Base-by-base conservation (phyloP, 2,329 filamentous ascomycete genomes). In the Apiospora koreana region DNA sequence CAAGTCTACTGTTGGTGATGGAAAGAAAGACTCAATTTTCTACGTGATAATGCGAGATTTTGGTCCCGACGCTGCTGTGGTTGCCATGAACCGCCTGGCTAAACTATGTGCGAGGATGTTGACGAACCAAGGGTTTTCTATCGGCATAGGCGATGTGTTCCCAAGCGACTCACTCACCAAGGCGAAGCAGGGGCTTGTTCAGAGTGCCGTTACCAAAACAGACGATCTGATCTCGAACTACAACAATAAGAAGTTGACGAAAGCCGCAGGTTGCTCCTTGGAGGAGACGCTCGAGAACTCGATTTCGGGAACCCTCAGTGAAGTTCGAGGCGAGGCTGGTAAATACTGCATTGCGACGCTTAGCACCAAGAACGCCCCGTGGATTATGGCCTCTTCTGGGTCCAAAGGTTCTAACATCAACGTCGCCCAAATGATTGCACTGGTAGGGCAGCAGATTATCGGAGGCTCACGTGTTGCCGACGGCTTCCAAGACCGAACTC, bases 401-500 rank as follows among this genome's bases (percentile, higher is more conserved):
- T 98, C 95, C 69, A 99, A 99, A 81, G 96, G 96, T 79, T 97
- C 94, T 6, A 93, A 94, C 76, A 97, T 99, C 85, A 99, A 99
- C 86, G 96, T 99, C 43, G 96, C 96, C 10, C 96, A 99, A 84
- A 99, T 99, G 96, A 93, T 98, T 79, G 95, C 96, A 70, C 91
- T 95, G 71, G 96, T 99, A 79, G 96, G 96, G 67, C 96, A 99
- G 82, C 96, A 99, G 76, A 98, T 98, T 88, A 98, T 99, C 77
- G 93, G 93, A 71, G 94, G 94, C 66, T 90, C 93, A 77, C 95
- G 96, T 88, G 95, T 99, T 42, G 89, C 94, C 62, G 94, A 99
- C 81, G 96, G 96, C 8, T 99, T 99, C 83, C 95, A 98, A 79
- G 95, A 98, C 80, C 91, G 96, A 77, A 98, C 92, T 70, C 82